These are phyloP conservation scores for Eimeria praecox DNA, from an alignment of 169 alveolate species.

Conservation along the genomic window DNA sequence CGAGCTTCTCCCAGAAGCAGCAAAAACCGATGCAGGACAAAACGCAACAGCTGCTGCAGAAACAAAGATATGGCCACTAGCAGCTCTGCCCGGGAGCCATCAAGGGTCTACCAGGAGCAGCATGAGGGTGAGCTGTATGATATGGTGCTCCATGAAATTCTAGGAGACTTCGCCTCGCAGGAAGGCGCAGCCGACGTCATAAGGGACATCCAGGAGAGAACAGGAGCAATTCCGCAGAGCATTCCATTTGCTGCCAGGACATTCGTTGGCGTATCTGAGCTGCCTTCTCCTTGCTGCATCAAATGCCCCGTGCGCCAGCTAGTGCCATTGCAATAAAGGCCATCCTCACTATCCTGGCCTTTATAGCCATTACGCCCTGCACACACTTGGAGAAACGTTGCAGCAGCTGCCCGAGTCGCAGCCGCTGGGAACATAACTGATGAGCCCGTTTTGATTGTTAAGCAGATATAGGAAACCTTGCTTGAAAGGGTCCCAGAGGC, in stretches of 20 bases:
- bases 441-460: neutral
- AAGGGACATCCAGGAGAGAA: slow-evolving; percentile 89
- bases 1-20: neutral
- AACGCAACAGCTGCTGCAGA: neutral
- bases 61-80: neutral
- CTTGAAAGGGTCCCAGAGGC: neutral
- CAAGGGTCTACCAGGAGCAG: neutral
- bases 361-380: neutral
- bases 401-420: neutral
- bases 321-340: neutral
- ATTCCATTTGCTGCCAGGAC: slow-evolving; percentile 90
- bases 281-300: slow-evolving; percentile 89
- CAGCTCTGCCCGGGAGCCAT: neutral
- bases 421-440: neutral
- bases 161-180: slow-evolving; percentile 93
- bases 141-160: slow-evolving; percentile 91
- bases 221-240: slow-evolving; percentile 86
- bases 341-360: neutral
- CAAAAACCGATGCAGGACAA: neutral
- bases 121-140: slow-evolving; percentile 84
- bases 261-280: slow-evolving; percentile 88
- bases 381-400: neutral
- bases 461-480: neutral
- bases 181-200: slow-evolving; percentile 93
- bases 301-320: slow-evolving; percentile 71